Conservation (phyloP, 352 stramenopile genomes). For the Phytophthora ohioensis region DNA sequence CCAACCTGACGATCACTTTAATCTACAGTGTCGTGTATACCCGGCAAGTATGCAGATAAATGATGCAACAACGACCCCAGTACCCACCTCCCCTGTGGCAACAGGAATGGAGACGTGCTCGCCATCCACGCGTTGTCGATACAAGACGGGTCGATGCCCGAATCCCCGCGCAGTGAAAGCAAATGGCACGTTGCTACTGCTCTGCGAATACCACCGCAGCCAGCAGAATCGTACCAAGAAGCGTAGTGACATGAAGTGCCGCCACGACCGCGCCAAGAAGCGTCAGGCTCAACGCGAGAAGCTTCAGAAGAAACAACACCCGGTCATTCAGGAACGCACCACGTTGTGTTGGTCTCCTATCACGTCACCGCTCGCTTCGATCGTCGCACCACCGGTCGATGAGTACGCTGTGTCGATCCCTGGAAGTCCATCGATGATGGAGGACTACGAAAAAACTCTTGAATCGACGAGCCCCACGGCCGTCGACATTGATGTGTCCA, state of each 20-base stretch:
- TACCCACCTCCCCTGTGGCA: neutral
- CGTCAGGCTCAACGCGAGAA: conserved; percentile 48
- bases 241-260: conserved; percentile 85
- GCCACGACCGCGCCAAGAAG: conserved; percentile 70
- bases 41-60: conserved; percentile 25
- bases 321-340: neutral
- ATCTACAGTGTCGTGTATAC: neutral
- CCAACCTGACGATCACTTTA: conserved; percentile 9
- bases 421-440: neutral
- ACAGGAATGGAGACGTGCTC: neutral
- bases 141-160: conserved; percentile 84
- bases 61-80: conserved; percentile 2
- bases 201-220: conserved; percentile 84
- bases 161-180: conserved; percentile 79
- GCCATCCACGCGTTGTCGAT: conserved; percentile 57
- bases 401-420: conserved; percentile 10
- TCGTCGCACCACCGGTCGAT: conserved; percentile 15
- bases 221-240: conserved; percentile 92
- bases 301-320: conserved; percentile 23
- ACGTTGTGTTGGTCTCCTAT: conserved; percentile 10
- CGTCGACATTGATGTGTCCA: conserved; percentile 34
- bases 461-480: conserved; percentile 41
- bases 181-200: conserved; percentile 75
- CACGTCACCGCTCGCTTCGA: conserved; percentile 21
- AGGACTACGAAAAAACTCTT: conserved; percentile 12